Evolutionary conservation across 2,329 filamentous ascomycete genomes (phyloP).

Genomic region (Fusarium sp.): DNA sequence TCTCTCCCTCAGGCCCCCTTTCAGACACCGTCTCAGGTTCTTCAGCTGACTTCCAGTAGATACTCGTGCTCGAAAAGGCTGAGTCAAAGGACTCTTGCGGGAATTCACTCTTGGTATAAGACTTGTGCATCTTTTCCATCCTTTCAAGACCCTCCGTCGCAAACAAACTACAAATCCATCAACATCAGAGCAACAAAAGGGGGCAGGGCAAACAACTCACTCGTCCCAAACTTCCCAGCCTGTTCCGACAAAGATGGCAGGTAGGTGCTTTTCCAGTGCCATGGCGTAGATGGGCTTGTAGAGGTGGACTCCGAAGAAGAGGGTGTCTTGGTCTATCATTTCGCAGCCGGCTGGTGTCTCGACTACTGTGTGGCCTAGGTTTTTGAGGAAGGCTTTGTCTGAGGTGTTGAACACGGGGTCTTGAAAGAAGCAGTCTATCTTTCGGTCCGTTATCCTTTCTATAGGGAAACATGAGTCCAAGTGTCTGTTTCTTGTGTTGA

Average conservation of each 20-base stretch:
- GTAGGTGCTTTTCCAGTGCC: slow-evolving; percentile 59
- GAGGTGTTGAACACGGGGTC: slow-evolving; percentile 64
- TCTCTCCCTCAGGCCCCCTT: neutral
- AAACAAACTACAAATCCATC: slow-evolving; percentile 12
- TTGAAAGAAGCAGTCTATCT: slow-evolving; percentile 63
- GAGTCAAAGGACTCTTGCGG: slow-evolving; percentile 36
- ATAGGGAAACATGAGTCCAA: neutral
- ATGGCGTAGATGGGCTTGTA: slow-evolving; percentile 65
- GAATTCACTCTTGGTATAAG: slow-evolving; percentile 31
- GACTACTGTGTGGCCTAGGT: slow-evolving; percentile 65
- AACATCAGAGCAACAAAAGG: neutral
- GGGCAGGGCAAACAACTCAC: slow-evolving; percentile 48
- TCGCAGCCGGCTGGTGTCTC: slow-evolving; percentile 66
- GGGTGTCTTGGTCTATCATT: slow-evolving; percentile 58
- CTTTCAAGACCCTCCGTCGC: slow-evolving; percentile 31
- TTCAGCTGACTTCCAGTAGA: slow-evolving; percentile 41
- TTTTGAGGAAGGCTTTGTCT: slow-evolving; percentile 64
- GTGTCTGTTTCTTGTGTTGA: neutral
- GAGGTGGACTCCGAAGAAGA: slow-evolving; percentile 74
- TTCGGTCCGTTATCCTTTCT: slow-evolving; percentile 32
- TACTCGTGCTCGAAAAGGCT: slow-evolving; percentile 43
- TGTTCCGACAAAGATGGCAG: slow-evolving; percentile 70
- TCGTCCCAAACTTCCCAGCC: slow-evolving; percentile 63
- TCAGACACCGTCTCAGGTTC: neutral
- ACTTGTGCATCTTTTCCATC: slow-evolving; percentile 39